Percentiles rank a stretch among this genome's conserved stretches.
Evolutionary conservation across 2,329 filamentous ascomycete genomes (phyloP).

Genomic region (Colletotrichum viniferum): DNA sequence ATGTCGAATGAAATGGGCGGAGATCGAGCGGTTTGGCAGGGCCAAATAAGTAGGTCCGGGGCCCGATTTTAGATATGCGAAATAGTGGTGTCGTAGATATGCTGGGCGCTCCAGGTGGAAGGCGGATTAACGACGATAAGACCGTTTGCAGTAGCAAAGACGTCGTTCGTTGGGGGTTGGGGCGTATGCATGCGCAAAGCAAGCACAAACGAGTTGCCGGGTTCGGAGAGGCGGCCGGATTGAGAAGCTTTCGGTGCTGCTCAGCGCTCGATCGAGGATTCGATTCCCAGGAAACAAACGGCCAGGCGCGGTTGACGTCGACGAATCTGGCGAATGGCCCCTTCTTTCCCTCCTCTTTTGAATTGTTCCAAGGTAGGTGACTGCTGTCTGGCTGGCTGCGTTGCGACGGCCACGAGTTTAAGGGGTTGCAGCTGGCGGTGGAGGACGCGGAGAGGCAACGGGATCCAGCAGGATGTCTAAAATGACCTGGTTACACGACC

Average conservation of each 20-base stretch:
- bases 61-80: slow-evolving; percentile 8
- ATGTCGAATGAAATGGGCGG: neutral
- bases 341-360: slow-evolving; percentile 14
- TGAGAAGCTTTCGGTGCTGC: neutral
- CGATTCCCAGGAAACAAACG: neutral
- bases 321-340: neutral
- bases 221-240: slow-evolving; percentile 8
- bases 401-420: slow-evolving; percentile 11
- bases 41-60: neutral
- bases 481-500: neutral
- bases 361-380: neutral
- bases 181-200: slow-evolving; percentile 6
- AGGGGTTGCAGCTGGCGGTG: slow-evolving; percentile 13
- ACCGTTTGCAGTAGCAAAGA: slow-evolving; percentile 11
- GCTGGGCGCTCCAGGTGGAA: slow-evolving; percentile 1
- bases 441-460: neutral
- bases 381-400: neutral
- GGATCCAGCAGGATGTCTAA: slow-evolving; percentile 5
- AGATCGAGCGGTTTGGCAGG: neutral
- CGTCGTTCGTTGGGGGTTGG: slow-evolving; percentile 1
- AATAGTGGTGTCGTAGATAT: neutral
- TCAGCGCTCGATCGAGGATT: neutral
- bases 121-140: neutral
- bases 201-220: slow-evolving; percentile 5
- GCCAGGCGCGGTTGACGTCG: neutral